A percentile compares a stretch with the other conserved stretches of the same genome.
Conservation (phyloP, 768 basidiomycete genomes). For the Plicaturopsis crispa region DNA sequence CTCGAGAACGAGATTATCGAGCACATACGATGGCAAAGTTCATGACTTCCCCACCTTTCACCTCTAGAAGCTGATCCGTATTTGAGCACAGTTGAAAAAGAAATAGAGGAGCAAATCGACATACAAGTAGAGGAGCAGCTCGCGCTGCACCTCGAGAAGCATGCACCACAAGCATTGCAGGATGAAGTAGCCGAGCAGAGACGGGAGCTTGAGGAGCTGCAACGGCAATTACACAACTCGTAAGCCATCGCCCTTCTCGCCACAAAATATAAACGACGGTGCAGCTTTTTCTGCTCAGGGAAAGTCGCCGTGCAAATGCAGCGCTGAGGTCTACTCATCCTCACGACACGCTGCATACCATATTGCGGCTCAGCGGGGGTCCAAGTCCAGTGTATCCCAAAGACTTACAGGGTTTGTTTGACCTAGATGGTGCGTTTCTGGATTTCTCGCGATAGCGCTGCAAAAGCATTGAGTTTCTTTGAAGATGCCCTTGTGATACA, state of each 20-base stretch:
- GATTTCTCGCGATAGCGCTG: neutral
- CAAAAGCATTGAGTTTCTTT: neutral
- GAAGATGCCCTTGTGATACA: slow-evolving; percentile 9
- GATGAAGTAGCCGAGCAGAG: slow-evolving; percentile 38
- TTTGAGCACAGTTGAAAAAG: slow-evolving; percentile 35
- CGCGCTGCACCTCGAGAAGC: slow-evolving; percentile 32
- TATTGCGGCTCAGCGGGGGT: slow-evolving; percentile 39
- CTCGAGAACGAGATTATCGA: slow-evolving; percentile 36
- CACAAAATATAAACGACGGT: neutral
- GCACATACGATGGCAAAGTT: slow-evolving; percentile 35
- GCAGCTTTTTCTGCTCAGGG: slow-evolving; percentile 25
- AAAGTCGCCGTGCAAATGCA: slow-evolving; percentile 49
- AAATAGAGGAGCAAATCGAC: slow-evolving; percentile 41
- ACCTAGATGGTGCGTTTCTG: slow-evolving; percentile 38
- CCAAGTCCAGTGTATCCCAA: slow-evolving; percentile 44
- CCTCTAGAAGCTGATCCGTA: neutral
- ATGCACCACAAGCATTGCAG: slow-evolving; percentile 42
- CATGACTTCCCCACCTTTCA: neutral
- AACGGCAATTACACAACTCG: slow-evolving; percentile 49
- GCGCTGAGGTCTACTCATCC: slow-evolving; percentile 33
- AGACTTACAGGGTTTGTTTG: slow-evolving; percentile 42
- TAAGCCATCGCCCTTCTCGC: slow-evolving; percentile 21
- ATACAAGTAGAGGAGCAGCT: slow-evolving; percentile 44
- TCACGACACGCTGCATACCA: slow-evolving; percentile 34
- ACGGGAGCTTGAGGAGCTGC: slow-evolving; percentile 36